Evolutionary conservation across 352 stramenopile species (phyloP).

Genomic region (Peronospora farinosa): DNA sequence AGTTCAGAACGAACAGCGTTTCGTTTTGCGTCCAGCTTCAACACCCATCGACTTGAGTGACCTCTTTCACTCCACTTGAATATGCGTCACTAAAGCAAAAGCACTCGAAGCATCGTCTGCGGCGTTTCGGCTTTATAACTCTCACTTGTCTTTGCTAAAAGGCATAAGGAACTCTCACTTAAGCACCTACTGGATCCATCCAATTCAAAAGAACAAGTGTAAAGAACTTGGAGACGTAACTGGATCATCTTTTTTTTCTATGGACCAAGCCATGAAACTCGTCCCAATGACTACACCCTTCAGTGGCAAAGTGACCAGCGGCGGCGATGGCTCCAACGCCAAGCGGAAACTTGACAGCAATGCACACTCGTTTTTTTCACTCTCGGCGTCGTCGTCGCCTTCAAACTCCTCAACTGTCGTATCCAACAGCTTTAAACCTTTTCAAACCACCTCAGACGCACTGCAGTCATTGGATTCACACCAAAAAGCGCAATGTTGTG

Average conservation of each 20-base stretch:
- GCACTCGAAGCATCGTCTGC: conserved; percentile 2
- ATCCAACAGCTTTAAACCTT: conserved; percentile 22
- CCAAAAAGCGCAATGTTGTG: conserved; percentile 45
- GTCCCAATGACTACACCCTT: conserved; percentile 11
- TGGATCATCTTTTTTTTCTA: conserved; percentile 1
- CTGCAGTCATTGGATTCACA: conserved; percentile 38
- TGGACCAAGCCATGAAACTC: conserved; percentile 29
- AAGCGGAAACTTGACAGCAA: conserved; percentile 67
- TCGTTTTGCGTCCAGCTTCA: conserved; percentile 5
- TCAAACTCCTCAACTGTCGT: conserved; percentile 12
- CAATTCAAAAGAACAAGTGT: conserved; percentile 15
- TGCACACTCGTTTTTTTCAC: conserved; percentile 17
- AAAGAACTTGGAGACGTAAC: not conserved
- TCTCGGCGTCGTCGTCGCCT: conserved; percentile 16
- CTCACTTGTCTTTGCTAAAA: not conserved
- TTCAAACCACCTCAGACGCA: conserved; percentile 21
- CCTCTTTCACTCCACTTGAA: conserved; percentile 2
- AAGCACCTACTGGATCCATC: conserved; percentile 13
- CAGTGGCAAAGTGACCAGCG: conserved; percentile 11
- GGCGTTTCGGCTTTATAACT: conserved; percentile 18
- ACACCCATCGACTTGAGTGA: conserved; percentile 7
- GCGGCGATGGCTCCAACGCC: conserved; percentile 39
- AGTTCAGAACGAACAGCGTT: conserved; percentile 8
- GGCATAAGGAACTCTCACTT: conserved; percentile 8
- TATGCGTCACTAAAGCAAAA: conserved; percentile 20